Evolutionary conservation across 805 yeast species (phyloP).

Genomic region (Sugiyamaella chiloensis): DNA sequence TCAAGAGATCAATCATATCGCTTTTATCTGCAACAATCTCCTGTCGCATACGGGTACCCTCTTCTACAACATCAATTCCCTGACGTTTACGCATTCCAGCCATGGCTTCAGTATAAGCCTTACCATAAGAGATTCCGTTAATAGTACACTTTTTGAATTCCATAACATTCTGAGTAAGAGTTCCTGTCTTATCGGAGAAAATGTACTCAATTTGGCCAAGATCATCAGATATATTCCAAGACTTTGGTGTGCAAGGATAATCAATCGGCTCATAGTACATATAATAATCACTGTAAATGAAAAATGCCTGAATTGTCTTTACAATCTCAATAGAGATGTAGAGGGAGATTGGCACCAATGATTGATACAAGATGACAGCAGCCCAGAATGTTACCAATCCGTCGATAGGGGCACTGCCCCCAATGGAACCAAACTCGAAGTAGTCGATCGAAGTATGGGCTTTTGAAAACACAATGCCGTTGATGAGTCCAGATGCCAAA

Average conservation of each 20-base stretch:
- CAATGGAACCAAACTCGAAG: constrained; percentile 65
- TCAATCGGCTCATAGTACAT: constrained; percentile 70
- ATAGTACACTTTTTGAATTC: constrained; percentile 78
- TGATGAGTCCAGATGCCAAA: constrained; percentile 65
- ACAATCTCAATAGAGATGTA: constrained; percentile 78
- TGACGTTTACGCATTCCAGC: constrained; percentile 65
- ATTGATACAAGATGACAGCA: constrained; percentile 68
- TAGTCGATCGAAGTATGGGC: constrained; percentile 45
- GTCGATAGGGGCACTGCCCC: constrained; percentile 56
- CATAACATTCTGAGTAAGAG: constrained; percentile 81
- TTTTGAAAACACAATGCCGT: constrained; percentile 59
- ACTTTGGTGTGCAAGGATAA: constrained; percentile 76
- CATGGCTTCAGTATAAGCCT: constrained; percentile 72
- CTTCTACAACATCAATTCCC: constrained; percentile 59
- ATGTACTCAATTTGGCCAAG: constrained; percentile 81
- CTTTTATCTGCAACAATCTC: constrained; percentile 46
- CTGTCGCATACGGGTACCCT: constrained; percentile 45
- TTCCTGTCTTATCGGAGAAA: constrained; percentile 82
- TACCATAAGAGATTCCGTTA: constrained; percentile 65
- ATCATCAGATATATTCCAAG: constrained; percentile 85
- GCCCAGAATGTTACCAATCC: constrained; percentile 75
- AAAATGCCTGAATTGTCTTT: constrained; percentile 74
- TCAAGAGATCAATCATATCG: constrained; percentile 48
- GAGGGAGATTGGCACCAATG: constrained; percentile 75
- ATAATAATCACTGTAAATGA: constrained; percentile 65